Conservation (phyloP, 163 green algal genomes). For the Scenedesmus sp. region DNA sequence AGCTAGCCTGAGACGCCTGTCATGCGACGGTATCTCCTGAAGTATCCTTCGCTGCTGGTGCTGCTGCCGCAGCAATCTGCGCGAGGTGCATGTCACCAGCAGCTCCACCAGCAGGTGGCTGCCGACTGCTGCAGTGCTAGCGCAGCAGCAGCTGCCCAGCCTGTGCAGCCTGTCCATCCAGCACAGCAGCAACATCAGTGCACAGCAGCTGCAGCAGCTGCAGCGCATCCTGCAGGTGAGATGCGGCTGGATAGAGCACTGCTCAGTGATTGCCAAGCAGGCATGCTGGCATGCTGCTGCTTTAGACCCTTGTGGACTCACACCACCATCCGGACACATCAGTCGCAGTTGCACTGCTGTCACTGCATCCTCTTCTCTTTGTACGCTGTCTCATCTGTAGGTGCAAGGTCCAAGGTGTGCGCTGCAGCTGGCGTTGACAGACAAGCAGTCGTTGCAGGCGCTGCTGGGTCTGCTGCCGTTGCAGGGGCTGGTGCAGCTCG, state of each 20-base stretch:
- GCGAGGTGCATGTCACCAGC: slow-evolving; percentile 17
- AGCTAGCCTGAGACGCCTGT: no score
- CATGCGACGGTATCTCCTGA: no score
- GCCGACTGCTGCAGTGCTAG: not conserved
- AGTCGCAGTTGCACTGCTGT: no score
- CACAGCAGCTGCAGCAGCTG: slow-evolving; percentile 29
- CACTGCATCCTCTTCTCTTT: not conserved
- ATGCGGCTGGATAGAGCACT: not conserved
- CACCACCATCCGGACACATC: no score
- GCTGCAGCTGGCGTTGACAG: slow-evolving; percentile 33
- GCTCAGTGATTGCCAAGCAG: not conserved
- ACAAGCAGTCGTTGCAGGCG: slow-evolving; percentile 28
- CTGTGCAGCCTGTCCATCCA: slow-evolving; percentile 36
- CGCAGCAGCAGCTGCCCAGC: slow-evolving; percentile 11
- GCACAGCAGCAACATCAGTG: slow-evolving; percentile 30
- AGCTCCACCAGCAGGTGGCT: slow-evolving; percentile 3
- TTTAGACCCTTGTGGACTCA: no score
- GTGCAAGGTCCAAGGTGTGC: slow-evolving; percentile 5
- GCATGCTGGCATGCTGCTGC: no score
- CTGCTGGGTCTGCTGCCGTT: slow-evolving; percentile 11
- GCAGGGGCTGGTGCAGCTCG: not conserved
- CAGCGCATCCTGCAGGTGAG: slow-evolving; percentile 22
- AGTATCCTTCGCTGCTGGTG: not conserved
- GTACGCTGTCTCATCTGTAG: not conserved
- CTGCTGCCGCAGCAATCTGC: not conserved